These are phyloP conservation scores for Penicillium sp. DNA, from an alignment of 2,329 filamentous ascomycete species.

Conservation along the genomic window DNA sequence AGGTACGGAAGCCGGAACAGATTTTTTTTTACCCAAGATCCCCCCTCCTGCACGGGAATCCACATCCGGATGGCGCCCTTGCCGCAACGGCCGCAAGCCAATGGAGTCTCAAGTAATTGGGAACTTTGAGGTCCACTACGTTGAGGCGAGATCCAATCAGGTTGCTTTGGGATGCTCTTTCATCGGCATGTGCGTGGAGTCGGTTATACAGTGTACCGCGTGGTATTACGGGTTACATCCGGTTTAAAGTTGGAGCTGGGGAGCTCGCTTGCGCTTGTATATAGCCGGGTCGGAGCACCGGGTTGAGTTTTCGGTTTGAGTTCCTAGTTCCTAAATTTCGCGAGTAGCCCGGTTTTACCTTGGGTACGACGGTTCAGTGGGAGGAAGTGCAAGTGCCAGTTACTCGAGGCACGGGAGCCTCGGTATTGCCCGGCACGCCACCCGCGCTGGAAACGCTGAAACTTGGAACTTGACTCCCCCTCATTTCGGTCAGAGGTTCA, in stretches of 20 bases:
- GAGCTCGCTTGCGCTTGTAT: neutral
- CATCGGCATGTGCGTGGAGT: slow-evolving; percentile 19
- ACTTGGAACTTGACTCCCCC: neutral
- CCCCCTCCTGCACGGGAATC: slow-evolving; percentile 20
- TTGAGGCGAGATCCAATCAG: slow-evolving; percentile 16
- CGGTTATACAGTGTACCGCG: slow-evolving; percentile 1
- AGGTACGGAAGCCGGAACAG: neutral
- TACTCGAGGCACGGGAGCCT: neutral
- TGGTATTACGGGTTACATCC: neutral
- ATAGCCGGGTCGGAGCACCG: neutral
- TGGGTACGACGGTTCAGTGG: neutral
- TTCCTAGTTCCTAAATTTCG: no score
- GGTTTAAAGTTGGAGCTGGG: neutral
- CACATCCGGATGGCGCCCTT: slow-evolving; percentile 22
- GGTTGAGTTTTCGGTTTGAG: neutral
- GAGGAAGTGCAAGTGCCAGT: no score
- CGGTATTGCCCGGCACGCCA: slow-evolving; percentile 1
- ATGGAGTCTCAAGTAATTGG: slow-evolving; percentile 16
- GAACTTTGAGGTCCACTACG: slow-evolving; percentile 6
- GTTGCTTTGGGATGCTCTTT: slow-evolving; percentile 24
- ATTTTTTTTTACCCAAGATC: slow-evolving; percentile 4
- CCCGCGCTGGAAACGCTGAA: neutral
- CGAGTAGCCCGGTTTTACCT: neutral
- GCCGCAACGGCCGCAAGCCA: slow-evolving; percentile 14
- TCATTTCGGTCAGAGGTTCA: no score